Conservation (phyloP, 164 flowering plant species). For the Stephania yunnanensis region DNA sequence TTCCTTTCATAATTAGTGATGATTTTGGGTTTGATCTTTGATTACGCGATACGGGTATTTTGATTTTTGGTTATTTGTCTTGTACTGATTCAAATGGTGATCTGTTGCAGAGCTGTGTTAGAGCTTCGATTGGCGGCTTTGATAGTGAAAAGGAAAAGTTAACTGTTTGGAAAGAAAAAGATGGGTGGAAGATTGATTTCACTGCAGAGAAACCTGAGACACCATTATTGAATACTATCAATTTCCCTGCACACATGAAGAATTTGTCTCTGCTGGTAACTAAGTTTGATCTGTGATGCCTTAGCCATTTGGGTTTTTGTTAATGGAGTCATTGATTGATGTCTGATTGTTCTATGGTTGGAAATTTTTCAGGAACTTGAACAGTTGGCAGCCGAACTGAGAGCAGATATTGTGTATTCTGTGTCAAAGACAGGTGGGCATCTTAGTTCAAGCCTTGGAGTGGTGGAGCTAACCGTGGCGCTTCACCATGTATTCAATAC, state of each 20-base stretch:
- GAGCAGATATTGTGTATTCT: conserved; percentile 67
- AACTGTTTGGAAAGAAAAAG: conserved; percentile 31
- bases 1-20: background rate
- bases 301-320: background rate
- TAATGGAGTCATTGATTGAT: background rate
- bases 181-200: conserved; percentile 52
- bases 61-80: background rate
- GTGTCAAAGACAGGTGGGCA: conserved; percentile 86
- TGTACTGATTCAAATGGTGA: background rate
- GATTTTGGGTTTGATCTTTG: background rate
- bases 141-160: conserved; percentile 36
- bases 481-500: conserved; percentile 83
- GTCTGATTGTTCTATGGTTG: background rate
- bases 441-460: conserved; percentile 81
- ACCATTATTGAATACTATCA: conserved; percentile 77
- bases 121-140: conserved; percentile 35
- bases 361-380: conserved; percentile 56
- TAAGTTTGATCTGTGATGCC: background rate
- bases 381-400: conserved; percentile 70
- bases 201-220: conserved; percentile 64
- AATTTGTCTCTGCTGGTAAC: conserved; percentile 58
- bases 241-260: conserved; percentile 78
- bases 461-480: conserved; percentile 80
- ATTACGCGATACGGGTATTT: conserved; percentile 1
- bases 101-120: conserved; percentile 32